These are phyloP conservation scores for Barnettozyma californica DNA, from an alignment of 805 yeast species.

Conservation along the genomic window DNA sequence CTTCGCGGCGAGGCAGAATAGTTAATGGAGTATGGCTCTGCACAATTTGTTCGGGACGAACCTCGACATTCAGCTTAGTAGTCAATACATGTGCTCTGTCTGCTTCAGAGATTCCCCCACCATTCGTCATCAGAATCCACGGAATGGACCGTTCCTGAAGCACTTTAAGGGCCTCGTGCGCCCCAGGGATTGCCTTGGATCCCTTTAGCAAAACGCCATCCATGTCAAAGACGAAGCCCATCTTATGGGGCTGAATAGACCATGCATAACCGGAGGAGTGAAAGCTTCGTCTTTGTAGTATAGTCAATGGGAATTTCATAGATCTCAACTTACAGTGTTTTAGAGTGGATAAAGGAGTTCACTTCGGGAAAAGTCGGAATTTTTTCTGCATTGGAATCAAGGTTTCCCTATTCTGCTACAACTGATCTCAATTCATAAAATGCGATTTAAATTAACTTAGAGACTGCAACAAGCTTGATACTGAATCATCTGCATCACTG, in stretches of 20 bases:
- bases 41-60: conserved; percentile 50
- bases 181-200: conserved; percentile 56
- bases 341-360: no score
- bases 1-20: conserved; percentile 44
- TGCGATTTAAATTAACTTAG: not conserved
- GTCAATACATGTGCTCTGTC: conserved; percentile 53
- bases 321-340: not conserved
- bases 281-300: conserved; percentile 1
- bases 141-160: conserved; percentile 57
- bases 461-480: conserved; percentile 2
- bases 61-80: conserved; percentile 31
- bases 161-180: conserved; percentile 51
- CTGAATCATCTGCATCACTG: conserved; percentile 15
- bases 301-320: not conserved
- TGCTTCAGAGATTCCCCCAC: conserved; percentile 74
- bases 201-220: conserved; percentile 89
- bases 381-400: no score
- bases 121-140: conserved; percentile 81
- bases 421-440: not conserved
- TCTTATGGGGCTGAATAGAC: conserved; percentile 11
- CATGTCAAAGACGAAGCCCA: conserved; percentile 35
- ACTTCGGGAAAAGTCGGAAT: no score
- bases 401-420: no score
- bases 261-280: conserved; percentile 3
- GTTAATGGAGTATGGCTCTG: conserved; percentile 87